A percentile compares a stretch with the other conserved stretches of the same genome.
These are phyloP conservation scores for Flaveria robusta DNA, from an alignment of 129 eudicot species.

Conservation along the genomic window DNA sequence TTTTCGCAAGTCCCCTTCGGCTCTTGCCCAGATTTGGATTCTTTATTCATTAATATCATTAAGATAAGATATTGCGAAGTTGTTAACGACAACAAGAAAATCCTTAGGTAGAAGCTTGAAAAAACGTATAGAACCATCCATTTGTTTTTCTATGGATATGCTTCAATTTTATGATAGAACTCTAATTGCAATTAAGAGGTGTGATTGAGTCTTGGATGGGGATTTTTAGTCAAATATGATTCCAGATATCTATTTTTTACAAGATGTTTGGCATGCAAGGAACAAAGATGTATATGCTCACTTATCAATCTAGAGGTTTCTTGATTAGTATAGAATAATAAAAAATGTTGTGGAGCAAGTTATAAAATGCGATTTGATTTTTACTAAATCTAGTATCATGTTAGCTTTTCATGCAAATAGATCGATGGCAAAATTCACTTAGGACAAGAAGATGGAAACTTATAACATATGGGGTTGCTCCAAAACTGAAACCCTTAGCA, in stretches of 20 bases:
- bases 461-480: conserved; percentile 56
- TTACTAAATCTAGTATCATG: conserved; percentile 23
- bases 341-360: conserved; percentile 35
- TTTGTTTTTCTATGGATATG: no score
- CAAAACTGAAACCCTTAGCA: conserved; percentile 34
- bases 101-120: no score
- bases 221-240: conserved; percentile 20
- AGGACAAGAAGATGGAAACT: conserved; percentile 45
- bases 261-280: conserved; percentile 38
- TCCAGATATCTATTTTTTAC: conserved; percentile 28
- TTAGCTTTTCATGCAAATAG: conserved; percentile 34
- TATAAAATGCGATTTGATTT: conserved; percentile 45
- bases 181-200: conserved; percentile 31
- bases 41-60: no score
- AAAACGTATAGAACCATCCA: no score
- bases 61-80: no score
- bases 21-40: no score
- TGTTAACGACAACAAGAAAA: no score
- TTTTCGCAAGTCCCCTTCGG: no score
- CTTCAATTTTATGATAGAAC: no score
- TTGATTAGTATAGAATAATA: conserved; percentile 14
- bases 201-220: conserved; percentile 37
- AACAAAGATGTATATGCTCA: conserved; percentile 28
- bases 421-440: conserved; percentile 34
- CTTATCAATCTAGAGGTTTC: conserved; percentile 31